Percentiles rank a stretch among this genome's conserved stretches.
These are phyloP conservation scores for Symbiodinium pilosum DNA, from an alignment of 73 alveolate species.

Conservation along the genomic window DNA sequence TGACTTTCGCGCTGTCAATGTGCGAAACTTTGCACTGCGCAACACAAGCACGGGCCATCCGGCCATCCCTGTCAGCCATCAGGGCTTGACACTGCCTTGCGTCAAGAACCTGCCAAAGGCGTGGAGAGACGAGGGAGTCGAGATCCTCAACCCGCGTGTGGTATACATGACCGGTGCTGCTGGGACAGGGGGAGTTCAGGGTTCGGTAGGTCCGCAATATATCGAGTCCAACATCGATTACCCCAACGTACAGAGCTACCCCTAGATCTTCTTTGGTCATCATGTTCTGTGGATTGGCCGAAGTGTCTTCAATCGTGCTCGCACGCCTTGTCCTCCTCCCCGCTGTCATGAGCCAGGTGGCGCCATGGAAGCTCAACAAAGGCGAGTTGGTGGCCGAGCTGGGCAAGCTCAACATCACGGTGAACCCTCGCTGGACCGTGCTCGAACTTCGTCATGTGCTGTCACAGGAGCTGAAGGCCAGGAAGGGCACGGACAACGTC, in stretches of 20 bases:
- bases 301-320: not conserved
- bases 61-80: not conserved
- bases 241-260: not conserved
- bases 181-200: not conserved
- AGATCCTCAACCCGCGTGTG: not conserved
- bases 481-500: not conserved
- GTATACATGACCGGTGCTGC: not conserved
- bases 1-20: not conserved
- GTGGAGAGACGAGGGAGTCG: not conserved
- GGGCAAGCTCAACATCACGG: not conserved
- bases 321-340: too few relatives aligned
- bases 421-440: not conserved
- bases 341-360: not conserved
- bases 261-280: not conserved
- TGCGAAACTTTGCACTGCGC: not conserved
- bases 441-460: not conserved
- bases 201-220: not conserved
- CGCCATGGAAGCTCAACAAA: constrained; percentile 48
- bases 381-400: not conserved
- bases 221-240: not conserved
- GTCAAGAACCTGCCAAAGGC: not conserved
- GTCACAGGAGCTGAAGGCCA: not conserved
- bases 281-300: constrained; percentile 27
- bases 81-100: not conserved
- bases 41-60: not conserved